A percentile compares a stretch with the other conserved stretches of the same genome.
Conservation (phyloP, 352 stramenopile genomes). For the Globisporangium polare region DNA sequence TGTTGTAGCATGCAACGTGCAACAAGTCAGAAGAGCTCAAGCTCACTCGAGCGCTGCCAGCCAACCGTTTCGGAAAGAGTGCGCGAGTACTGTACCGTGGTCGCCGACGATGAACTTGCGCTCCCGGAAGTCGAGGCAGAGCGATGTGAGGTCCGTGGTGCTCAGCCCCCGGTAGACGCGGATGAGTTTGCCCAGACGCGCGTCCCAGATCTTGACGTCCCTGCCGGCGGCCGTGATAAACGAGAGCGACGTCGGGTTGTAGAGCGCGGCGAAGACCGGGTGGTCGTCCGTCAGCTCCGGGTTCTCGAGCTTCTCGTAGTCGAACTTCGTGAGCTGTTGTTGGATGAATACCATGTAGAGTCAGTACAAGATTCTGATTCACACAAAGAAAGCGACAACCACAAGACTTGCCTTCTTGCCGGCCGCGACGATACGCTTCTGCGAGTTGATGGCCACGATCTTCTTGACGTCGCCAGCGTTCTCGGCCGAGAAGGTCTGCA, state of each 20-base stretch:
- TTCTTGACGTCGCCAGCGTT: slow-evolving; percentile 65
- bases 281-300: slow-evolving; percentile 84
- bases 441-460: slow-evolving; percentile 61
- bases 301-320: slow-evolving; percentile 87
- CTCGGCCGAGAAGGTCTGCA: slow-evolving; percentile 86
- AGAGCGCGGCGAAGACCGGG: slow-evolving; percentile 73
- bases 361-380: not conserved
- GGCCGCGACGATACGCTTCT: slow-evolving; percentile 74
- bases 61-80: not conserved
- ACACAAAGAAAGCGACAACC: not conserved
- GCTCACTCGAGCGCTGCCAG: not conserved
- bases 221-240: slow-evolving; percentile 75
- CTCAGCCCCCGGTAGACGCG: slow-evolving; percentile 75
- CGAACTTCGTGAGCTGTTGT: slow-evolving; percentile 64
- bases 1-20: slow-evolving; percentile 11
- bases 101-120: slow-evolving; percentile 87
- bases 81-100: slow-evolving; percentile 33
- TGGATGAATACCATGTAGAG: too few relatives aligned
- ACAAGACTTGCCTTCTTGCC: slow-evolving; percentile 47
- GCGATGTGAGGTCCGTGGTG: slow-evolving; percentile 64
- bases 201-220: slow-evolving; percentile 89
- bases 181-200: slow-evolving; percentile 70
- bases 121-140: slow-evolving; percentile 79
- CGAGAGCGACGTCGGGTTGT: slow-evolving; percentile 85
- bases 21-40: not conserved